Base-by-base conservation (phyloP, 1,284 basidiomycete species). In the Termitomyces sp. region DNA sequence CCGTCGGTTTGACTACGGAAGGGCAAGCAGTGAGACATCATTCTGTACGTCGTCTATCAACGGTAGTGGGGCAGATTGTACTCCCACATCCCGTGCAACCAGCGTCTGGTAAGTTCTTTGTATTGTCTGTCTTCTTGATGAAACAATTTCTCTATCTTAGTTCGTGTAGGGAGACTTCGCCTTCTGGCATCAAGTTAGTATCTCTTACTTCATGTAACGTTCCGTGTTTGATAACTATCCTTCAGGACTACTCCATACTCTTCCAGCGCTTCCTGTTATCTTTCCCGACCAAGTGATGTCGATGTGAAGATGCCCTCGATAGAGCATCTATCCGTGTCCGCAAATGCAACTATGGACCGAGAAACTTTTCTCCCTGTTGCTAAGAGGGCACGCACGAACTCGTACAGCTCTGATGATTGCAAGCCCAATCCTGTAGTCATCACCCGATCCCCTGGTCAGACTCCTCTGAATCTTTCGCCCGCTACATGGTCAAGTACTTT, bases 21-120 rank as follows among this genome's bases (percentile, higher is more conserved):
- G 38, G 28, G 46, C 21, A 33, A 49, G 3, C 47, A 49, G 35
- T 3, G 45, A 47, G 5, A 38, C 46, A n/a, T 39, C 43, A 14
- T 55, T 50, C 1, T 49, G 53, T 3, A 38, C 44, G 26, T 57
- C 52, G 11, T 57, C 56, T n/a, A 30, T 19, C 11, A 30, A 39
- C 2, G 41, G 35, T 24, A 50, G 52, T 11, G 42, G 39, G 45
- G 28, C 39, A 11, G 50, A 54, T 16, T 47, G 21, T 34, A 49
- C 44, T 3, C 38, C 50, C 1, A 35, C 44, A 14, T 54, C 50
- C n/a, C 43, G 43, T 5, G 46, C 49, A 14, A 35, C 41, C 5
- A 51, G 49, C 40, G 43, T 51, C 26, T 43, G 43, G 56, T 57
- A 11, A 49, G 53, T n/a, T 28, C 9, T 10, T 6, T 21, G 14